Percentiles rank a stretch among this genome's conserved stretches.
Conservation (phyloP, 2,329 filamentous ascomycete species). For the Beauveria pseudobassiana region DNA sequence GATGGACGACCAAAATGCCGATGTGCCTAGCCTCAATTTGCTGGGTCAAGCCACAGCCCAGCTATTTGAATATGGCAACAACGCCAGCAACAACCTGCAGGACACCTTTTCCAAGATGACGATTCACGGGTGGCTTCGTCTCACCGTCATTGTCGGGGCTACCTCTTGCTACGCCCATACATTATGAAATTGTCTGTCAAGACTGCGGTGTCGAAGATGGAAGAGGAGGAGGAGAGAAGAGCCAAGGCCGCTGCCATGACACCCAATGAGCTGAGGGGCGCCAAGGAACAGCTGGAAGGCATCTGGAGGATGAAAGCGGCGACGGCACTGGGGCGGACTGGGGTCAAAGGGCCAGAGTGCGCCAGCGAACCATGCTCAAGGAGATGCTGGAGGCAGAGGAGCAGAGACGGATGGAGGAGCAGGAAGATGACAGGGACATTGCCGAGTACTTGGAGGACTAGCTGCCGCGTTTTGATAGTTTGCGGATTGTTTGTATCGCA, state of each 20-base stretch:
- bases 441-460: conserved; percentile 59
- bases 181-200: conserved; percentile 60
- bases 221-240: conserved; percentile 48
- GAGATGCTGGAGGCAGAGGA: conserved; percentile 58
- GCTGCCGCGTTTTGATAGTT: background rate
- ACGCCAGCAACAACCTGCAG: conserved; percentile 40
- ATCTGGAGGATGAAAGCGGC: conserved; percentile 39
- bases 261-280: conserved; percentile 56
- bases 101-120: conserved; percentile 44
- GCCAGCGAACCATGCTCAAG: conserved; percentile 61
- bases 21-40: conserved; percentile 24
- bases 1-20: conserved; percentile 19
- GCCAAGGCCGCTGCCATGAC: conserved; percentile 51
- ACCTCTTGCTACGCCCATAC: conserved; percentile 67
- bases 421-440: conserved; percentile 68
- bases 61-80: conserved; percentile 28
- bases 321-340: conserved; percentile 48
- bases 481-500: background rate
- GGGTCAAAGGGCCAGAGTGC: conserved; percentile 63
- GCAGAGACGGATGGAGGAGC: conserved; percentile 47
- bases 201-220: conserved; percentile 56
- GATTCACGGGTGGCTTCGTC: conserved; percentile 53
- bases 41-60: conserved; percentile 26
- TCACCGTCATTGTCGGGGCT: conserved; percentile 67
- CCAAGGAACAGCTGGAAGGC: conserved; percentile 46